Base-by-base conservation (phyloP, 257 asterid genomes). In the Verbascum thapsus region DNA sequence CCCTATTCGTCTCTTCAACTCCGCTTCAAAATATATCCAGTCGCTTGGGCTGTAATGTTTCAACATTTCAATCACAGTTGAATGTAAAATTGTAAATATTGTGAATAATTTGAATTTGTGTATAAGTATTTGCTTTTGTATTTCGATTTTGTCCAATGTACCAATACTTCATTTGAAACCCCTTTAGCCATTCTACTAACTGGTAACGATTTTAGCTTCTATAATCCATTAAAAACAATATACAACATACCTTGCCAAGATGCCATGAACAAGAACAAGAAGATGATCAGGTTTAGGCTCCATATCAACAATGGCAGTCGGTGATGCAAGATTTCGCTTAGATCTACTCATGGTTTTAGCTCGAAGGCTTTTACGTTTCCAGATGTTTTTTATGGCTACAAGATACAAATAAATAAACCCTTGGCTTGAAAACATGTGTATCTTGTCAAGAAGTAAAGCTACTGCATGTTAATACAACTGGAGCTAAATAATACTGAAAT, bases 261-360 rank as follows among this genome's bases (percentile, higher is more conserved):
- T 88, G 66, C 96, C 98, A 66, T 91, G 98, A 74, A 91, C 96
- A 68, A 91, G 98, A 78, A 91, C 96, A 67, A 88, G 87, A 75
- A 91, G 98, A 85, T 91, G 98, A 58, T 86, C 88, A 0, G 95
- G 95, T 71, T 87, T 79, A 63, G 81, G 85, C 53, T 83, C 86
- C 61, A 38, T 19, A 30, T 38, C 70, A 16, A 57, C 68, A 47
- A 68, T 67, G 55, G 70, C 74, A 73, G 63, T 67, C 12, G 79
- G 75, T 41, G 80, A 79, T 19, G 80, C 64, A 63, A 68, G 70
- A 71, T 69, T 80, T 47, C 95, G 85, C 75, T 76, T 80, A 45
- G 95, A 59, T 59, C 79, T 75, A 78, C 78, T 68, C 97, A 87
- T 85, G 40, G 89, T 85, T 35, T 72, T 76, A 79, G 95, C 92